A percentile compares a stretch with the other conserved stretches of the same genome.
Conservation (phyloP, 768 basidiomycete species). For the Cytidiella melzeri region DNA sequence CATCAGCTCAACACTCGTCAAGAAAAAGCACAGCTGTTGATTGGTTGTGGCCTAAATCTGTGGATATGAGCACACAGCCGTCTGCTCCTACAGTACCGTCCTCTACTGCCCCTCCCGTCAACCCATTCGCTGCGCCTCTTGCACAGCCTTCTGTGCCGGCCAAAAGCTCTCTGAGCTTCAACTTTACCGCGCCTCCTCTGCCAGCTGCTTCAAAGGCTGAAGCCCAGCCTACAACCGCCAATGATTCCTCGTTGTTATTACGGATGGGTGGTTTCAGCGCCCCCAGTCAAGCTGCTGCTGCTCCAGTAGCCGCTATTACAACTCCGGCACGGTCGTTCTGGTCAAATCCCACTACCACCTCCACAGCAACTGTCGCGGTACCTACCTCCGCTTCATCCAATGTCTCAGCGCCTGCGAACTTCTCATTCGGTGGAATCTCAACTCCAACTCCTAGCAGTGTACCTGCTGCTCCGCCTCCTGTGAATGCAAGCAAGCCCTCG, state of each 20-base stretch:
- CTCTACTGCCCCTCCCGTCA: not conserved
- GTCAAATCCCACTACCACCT: conserved; percentile 16
- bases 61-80: conserved; percentile 28
- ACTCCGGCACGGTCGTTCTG: conserved; percentile 3
- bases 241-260: not conserved
- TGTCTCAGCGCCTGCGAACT: conserved; percentile 3
- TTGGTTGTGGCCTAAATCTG: conserved; percentile 16
- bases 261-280: conserved; percentile 4
- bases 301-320: conserved; percentile 7
- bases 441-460: conserved; percentile 8
- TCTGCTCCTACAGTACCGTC: not conserved
- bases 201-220: too few relatives aligned
- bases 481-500: conserved; percentile 3
- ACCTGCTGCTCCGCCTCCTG: conserved; percentile 8
- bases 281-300: not conserved
- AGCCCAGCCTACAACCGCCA: not conserved
- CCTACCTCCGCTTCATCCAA: conserved; percentile 7
- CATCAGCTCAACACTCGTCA: too few relatives aligned
- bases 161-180: too few relatives aligned
- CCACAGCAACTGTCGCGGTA: conserved; percentile 7
- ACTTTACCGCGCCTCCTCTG: too few relatives aligned
- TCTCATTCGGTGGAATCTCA: conserved; percentile 5
- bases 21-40: conserved; percentile 7
- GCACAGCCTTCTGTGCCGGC: not conserved
- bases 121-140: not conserved